Base-by-base conservation (phyloP, 345 rosid species). In the Kernera saxatilis region DNA sequence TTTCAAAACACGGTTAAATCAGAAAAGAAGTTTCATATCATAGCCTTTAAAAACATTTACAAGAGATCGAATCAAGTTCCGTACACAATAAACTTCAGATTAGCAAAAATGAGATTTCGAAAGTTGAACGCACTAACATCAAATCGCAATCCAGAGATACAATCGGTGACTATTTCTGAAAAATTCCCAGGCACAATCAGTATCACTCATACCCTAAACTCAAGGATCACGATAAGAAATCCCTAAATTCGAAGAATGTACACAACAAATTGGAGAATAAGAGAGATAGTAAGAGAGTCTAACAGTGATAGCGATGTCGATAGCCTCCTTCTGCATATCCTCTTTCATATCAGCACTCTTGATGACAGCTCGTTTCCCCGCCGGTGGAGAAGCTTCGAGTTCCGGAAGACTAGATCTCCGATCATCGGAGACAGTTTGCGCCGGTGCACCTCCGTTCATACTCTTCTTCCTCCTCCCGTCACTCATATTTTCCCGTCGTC, bases 271-370 rank as follows among this genome's bases (percentile, higher is more conserved):
- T 3, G 13, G 59, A 49, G 27, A 60, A 63, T 26, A 43, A 39
- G 11, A n/a, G 45, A 30, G 15, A 15, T 0, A 10, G 56, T 8
- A 10, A 49, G 52, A 41, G 40, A 50, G 19, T 7, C 76, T 79
- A 67, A 94, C 99, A 26, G 89, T 75, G 68, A 88, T 72, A 66
- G 99, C 91, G 67, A 94, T 87, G 8, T 89, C 90, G 59, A 91
- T 71, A 29, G 97, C 99, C 29, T 94, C 99, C 43, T 84, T 88
- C 81, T 94, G 98, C 96, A 89, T 78, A 69, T 88, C 96, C 0
- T 91, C 98, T 78, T 88, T 94, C 99, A 94, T 94, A 82, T 94
- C 99, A 70, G 98, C 96, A 82, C 92, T 94, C 83, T 89, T 92
- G 73, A 94, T 80, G 74, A 81, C 64, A 79, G 87, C 77, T 81